Evolutionary conservation across 352 stramenopile genomes (phyloP).

Genomic region (Globisporangium irregulare): DNA sequence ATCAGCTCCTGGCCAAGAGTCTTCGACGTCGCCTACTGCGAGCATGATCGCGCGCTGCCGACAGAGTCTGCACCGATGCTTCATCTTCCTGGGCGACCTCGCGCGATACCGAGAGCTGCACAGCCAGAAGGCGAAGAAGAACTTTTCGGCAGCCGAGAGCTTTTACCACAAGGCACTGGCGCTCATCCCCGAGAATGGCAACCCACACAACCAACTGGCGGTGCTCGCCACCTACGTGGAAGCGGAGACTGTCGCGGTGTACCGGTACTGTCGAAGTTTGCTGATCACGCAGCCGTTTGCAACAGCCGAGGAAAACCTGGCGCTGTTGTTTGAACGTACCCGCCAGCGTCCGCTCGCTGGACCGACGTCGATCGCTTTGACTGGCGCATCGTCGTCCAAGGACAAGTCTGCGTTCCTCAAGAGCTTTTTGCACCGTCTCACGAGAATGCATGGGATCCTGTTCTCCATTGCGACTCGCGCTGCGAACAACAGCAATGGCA

Average conservation of each 20-base stretch:
- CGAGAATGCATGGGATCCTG: slow-evolving; percentile 81
- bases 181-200: slow-evolving; percentile 75
- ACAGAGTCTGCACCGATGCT: slow-evolving; percentile 76
- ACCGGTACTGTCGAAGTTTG: slow-evolving; percentile 87
- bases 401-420: slow-evolving; percentile 86
- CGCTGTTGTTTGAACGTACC: slow-evolving; percentile 85
- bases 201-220: slow-evolving; percentile 84
- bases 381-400: slow-evolving; percentile 43
- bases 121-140: slow-evolving; percentile 83
- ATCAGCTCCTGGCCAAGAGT: slow-evolving; percentile 9
- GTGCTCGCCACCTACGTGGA: slow-evolving; percentile 86
- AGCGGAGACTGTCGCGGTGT: slow-evolving; percentile 88
- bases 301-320: slow-evolving; percentile 87
- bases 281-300: slow-evolving; percentile 83
- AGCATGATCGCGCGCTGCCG: slow-evolving; percentile 29
- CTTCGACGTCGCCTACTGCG: slow-evolving; percentile 2
- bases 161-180: slow-evolving; percentile 72
- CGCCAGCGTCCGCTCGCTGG: slow-evolving; percentile 62
- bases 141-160: slow-evolving; percentile 64
- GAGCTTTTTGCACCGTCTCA: slow-evolving; percentile 84
- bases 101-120: slow-evolving; percentile 81
- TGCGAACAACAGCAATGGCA: slow-evolving; percentile 5
- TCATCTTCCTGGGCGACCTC: slow-evolving; percentile 80
- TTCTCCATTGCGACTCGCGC: slow-evolving; percentile 52
- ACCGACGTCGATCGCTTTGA: slow-evolving; percentile 29